Evolutionary conservation across 2,329 filamentous ascomycete species (phyloP), one percentile per base, ranked within the genome.

Genomic region (Colletotrichum viniferum): DNA sequence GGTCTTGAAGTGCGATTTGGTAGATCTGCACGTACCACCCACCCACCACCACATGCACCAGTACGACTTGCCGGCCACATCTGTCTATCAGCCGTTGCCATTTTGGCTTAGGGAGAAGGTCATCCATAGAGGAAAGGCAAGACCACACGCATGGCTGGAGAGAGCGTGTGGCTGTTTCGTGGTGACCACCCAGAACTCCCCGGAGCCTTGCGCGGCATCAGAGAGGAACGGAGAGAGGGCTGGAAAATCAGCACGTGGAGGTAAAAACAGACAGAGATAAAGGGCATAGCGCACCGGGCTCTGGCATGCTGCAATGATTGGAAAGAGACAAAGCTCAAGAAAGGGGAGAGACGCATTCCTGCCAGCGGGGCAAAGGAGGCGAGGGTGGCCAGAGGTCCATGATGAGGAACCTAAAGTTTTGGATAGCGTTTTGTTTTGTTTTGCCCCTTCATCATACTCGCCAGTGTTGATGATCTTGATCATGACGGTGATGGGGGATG

Each of bases 261-360:
- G 26, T 52, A 36, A 43, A 55, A 64, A 62, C 74, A 74, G 9
- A 48, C n/a, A 4, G 55, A 30, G 21, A 36, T 18, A 71, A 71
- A 63, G 43, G 63, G 62, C n/a, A 73, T 68, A 52, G 48, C 52
- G 26, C 21, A 58, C 10, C 26, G 4, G 7, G 38, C 38, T 34
- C 18, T 73, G 73, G 73, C 28, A 76, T 74, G 71, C 34, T 32
- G 60, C n/a, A 55, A 62, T 70, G 34, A 74, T 76, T 70, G 70
- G 60, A 43, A 76, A 70, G 65, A 71, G 60, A 74, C 71, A 76
- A 21, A 65, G 28, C 69, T 72, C 56, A 34, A 58, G 38, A 28
- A 62, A 73, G 36, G 73, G 69, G 58, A 73, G 34, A 60, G 13
- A 26, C 21, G 73, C 73, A 75, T 75, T 75, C 73, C 73, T 75